Percentiles rank a stretch among this genome's conserved stretches.
These are phyloP conservation scores for Crithidia sp. DNA, from an alignment of 208 protist genomes.

Conservation along the genomic window DNA sequence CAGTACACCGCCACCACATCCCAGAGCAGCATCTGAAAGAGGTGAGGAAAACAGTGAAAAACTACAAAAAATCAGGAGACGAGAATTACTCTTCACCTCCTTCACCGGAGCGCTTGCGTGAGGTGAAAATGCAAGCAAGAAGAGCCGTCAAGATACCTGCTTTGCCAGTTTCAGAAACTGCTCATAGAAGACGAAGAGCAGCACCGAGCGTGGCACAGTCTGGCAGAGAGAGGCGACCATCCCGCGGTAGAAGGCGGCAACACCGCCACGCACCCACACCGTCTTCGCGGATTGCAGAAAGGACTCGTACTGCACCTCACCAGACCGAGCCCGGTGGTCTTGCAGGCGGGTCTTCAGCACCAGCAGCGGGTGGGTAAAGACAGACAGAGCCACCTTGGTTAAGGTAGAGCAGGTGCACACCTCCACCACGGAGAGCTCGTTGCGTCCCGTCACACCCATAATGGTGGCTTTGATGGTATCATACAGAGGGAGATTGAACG, in stretches of 20 bases:
- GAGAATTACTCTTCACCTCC: no score
- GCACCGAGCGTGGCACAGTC: constrained; percentile 70
- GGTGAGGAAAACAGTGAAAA: no score
- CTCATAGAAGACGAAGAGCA: constrained; percentile 87
- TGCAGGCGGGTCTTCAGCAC: constrained; percentile 87
- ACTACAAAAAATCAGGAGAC: no score
- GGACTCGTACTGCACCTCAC: constrained; percentile 71
- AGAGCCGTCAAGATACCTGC: neutral
- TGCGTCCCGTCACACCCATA: constrained; percentile 8
- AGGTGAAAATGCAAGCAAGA: neutral
- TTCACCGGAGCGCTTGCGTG: neutral
- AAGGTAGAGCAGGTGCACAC: constrained; percentile 69
- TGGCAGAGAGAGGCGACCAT: constrained; percentile 67
- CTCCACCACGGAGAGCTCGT: constrained; percentile 49
- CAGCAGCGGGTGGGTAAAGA: constrained; percentile 69
- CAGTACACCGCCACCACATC: no score
- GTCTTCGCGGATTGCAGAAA: constrained; percentile 59
- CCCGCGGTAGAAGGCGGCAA: constrained; percentile 74
- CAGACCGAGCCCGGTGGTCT: constrained; percentile 74
- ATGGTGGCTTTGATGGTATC: constrained; percentile 67
- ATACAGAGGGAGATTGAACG: constrained; percentile 85
- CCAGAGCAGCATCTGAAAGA: no score
- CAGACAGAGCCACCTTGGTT: constrained; percentile 59
- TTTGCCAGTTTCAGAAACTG: constrained; percentile 53
- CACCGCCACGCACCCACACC: constrained; percentile 45